Base-by-base conservation (phyloP, 1,284 basidiomycete genomes). In the Paramarasmius palmivorus region DNA sequence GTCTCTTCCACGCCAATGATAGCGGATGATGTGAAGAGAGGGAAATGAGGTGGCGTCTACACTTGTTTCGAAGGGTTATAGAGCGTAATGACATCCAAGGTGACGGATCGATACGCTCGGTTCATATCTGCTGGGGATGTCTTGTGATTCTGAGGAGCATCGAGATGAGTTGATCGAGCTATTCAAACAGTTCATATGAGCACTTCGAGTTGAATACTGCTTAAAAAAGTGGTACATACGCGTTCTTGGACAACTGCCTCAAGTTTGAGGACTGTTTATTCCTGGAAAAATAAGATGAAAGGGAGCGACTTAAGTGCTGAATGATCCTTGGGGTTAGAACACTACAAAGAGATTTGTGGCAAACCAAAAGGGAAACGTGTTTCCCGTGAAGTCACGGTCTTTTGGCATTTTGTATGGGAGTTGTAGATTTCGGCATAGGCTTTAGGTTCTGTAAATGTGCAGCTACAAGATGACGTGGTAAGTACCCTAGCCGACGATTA, bases 41-140 rank as follows among this genome's bases (percentile, higher is more conserved):
- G 29, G 29, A 20, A 26, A 45, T 8, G 19, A 26, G 9, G 42
- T 22, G 8, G 19, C 9, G n/a, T 17, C n/a, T 26, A 47, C 17
- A 47, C 9, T 19, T 32, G 19, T 49, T 32, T 12, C 7, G n/a
- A n/a, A 32, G 12, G 12, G 12, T 65, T 69, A 50, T 67, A 68
- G 5, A 63, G 57, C 9, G 59, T 63, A 51, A 70, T 66, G 19
- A 67, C 56, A 29, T 69, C 68, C 20, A 70, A 46, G 0, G 58
- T 49, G 14, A 57, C 56, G 3, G 54, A 58, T 4, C 53, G 54
- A 52, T 57, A 61, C 4, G 50, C 64, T 17, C 50, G 48, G 48
- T 55, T 34, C 4, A 64, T 34, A 22, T 65, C 58, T 15, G 54
- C 58, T 14, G 64, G 61, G 6, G 26, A 29, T 8, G n/a, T 34